Percentiles rank a stretch among this genome's conserved stretches.
phyloP scores from a whole-genome alignment of 495 filamentous ascomycete genomes.

The Podospora australis region DNA sequence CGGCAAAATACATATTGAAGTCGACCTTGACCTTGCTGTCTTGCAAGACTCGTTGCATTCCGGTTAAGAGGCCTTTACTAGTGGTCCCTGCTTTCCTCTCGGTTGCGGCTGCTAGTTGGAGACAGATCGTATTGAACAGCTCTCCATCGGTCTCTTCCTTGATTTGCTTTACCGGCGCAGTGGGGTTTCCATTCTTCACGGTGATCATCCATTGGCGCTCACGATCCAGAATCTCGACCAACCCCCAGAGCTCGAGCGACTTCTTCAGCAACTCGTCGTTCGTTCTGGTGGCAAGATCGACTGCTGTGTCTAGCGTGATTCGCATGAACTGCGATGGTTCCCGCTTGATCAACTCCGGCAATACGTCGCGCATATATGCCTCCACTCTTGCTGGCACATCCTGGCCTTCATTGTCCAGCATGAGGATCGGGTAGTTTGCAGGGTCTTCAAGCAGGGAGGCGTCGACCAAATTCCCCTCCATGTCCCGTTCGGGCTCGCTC shows the following conservation, averaged over 20 bases:
- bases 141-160: constrained; percentile 39
- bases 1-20: constrained; percentile 69
- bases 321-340: constrained; percentile 65
- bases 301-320: constrained; percentile 56
- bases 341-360: constrained; percentile 53
- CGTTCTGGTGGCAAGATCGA: constrained; percentile 46
- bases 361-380: constrained; percentile 59
- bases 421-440: constrained; percentile 38
- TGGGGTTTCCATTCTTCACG: constrained; percentile 27
- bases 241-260: constrained; percentile 68
- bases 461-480: constrained; percentile 29
- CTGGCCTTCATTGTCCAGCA: constrained; percentile 62
- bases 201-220: constrained; percentile 59
- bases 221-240: constrained; percentile 66
- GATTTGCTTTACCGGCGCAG: constrained; percentile 26
- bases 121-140: constrained; percentile 47
- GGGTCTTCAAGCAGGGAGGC: constrained; percentile 28
- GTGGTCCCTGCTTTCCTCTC: constrained; percentile 64
- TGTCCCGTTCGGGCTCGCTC: constrained; percentile 40
- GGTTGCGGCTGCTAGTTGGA: constrained; percentile 66
- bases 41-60: constrained; percentile 70
- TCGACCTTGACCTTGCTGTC: constrained; percentile 60
- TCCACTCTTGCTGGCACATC: constrained; percentile 63
- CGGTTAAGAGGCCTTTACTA: constrained; percentile 63
- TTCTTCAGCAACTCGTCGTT: constrained; percentile 59